Conservation (phyloP, 768 basidiomycete species). For the Rhodosporidiobolus odoratus region DNA sequence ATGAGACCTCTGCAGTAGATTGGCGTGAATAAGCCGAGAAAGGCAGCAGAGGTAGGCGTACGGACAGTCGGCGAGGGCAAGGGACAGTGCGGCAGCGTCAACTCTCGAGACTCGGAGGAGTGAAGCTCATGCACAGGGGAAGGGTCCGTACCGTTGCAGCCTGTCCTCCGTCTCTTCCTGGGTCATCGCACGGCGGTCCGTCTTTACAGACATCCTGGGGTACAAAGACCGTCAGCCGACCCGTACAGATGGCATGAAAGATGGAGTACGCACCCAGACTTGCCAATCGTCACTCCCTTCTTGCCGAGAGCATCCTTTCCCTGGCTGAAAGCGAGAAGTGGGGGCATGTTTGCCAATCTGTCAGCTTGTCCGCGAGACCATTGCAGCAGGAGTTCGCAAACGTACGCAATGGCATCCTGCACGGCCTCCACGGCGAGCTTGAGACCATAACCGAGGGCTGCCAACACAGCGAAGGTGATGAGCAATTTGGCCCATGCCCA, state of each 20-base stretch:
- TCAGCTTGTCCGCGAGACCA: neutral
- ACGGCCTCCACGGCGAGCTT: neutral
- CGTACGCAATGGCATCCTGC: conserved; percentile 7
- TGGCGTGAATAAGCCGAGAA: too few relatives aligned
- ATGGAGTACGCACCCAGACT: conserved; percentile 4
- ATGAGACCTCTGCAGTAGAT: conserved; percentile 11
- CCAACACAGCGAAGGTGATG: conserved; percentile 14
- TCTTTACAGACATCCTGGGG: conserved; percentile 22
- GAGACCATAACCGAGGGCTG: neutral
- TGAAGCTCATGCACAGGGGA: too few relatives aligned
- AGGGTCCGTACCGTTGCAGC: conserved; percentile 21
- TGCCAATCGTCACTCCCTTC: conserved; percentile 13
- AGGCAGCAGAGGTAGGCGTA: too few relatives aligned
- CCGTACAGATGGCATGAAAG: neutral
- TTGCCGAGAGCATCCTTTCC: conserved; percentile 10
- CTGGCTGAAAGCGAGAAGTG: neutral
- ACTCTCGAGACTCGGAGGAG: too few relatives aligned
- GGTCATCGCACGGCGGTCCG: conserved; percentile 26
- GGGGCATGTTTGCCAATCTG: neutral
- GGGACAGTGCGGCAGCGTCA: too few relatives aligned
- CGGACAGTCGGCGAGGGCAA: neutral
- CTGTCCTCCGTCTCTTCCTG: conserved; percentile 31
- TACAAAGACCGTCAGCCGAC: neutral
- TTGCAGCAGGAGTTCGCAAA: neutral
- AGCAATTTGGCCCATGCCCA: conserved; percentile 17